These are phyloP conservation scores for Phytophthora boehmeriae DNA, from an alignment of 352 stramenopile species.

Conservation along the genomic window DNA sequence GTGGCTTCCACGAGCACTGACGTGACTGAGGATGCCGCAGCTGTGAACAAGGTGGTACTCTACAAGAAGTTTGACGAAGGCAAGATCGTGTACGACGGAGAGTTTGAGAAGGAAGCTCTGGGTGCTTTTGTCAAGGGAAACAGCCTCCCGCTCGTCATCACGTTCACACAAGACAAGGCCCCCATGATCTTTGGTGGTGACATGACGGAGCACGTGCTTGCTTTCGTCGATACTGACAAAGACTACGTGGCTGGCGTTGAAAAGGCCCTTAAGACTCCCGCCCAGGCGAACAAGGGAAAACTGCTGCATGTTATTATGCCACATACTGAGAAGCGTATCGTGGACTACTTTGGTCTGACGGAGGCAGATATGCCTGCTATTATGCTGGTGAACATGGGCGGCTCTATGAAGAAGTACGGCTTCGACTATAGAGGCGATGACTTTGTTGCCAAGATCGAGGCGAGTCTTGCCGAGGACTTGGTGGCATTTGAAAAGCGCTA, in stretches of 20 bases:
- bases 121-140: slow-evolving; percentile 78
- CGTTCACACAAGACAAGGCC: slow-evolving; percentile 90
- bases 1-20: slow-evolving; percentile 75
- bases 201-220: slow-evolving; percentile 87
- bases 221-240: slow-evolving; percentile 81
- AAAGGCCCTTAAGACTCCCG: slow-evolving; percentile 61
- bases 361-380: slow-evolving; percentile 85
- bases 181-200: slow-evolving; percentile 91
- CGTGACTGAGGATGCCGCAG: slow-evolving; percentile 56
- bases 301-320: slow-evolving; percentile 91
- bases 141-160: slow-evolving; percentile 90
- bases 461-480: slow-evolving; percentile 56
- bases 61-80: slow-evolving; percentile 91
- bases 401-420: slow-evolving; percentile 93
- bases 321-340: slow-evolving; percentile 87
- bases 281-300: slow-evolving; percentile 87
- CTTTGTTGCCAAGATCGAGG: slow-evolving; percentile 71
- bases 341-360: slow-evolving; percentile 94
- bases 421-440: slow-evolving; percentile 80
- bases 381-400: slow-evolving; percentile 91
- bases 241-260: slow-evolving; percentile 70
- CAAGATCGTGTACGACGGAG: slow-evolving; percentile 79
- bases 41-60: slow-evolving; percentile 73
- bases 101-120: slow-evolving; percentile 70
- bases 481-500: slow-evolving; percentile 82